These are phyloP conservation scores for Mrakia frigida DNA, from an alignment of 768 basidiomycete species.

Conservation along the genomic window DNA sequence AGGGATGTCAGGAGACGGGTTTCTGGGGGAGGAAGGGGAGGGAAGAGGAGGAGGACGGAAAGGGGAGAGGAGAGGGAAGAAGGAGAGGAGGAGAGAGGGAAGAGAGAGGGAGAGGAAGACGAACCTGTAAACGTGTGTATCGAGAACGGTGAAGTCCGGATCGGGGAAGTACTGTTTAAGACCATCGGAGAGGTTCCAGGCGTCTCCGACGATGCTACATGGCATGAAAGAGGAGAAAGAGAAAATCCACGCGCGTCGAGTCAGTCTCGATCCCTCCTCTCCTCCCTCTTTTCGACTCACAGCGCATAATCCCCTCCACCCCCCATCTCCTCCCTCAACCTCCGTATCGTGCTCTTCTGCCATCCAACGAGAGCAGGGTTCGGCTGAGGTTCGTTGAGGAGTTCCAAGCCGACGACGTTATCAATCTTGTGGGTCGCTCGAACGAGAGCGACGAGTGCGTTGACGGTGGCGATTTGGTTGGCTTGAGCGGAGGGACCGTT, in stretches of 20 bases:
- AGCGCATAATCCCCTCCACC: constrained; percentile 39
- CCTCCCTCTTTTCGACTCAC: constrained; percentile 40
- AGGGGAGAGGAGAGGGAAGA: neutral
- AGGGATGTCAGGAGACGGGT: no score
- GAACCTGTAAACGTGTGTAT: constrained; percentile 80
- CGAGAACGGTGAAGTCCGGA: constrained; percentile 59
- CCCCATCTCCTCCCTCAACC: constrained; percentile 46
- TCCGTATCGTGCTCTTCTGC: constrained; percentile 58
- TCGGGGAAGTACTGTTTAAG: constrained; percentile 39
- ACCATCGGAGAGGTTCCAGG: constrained; percentile 57
- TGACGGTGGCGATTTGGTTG: constrained; percentile 52
- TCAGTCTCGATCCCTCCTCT: neutral
- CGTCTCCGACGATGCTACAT: constrained; percentile 54
- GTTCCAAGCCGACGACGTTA: constrained; percentile 45
- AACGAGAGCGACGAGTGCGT: constrained; percentile 51
- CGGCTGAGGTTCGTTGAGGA: constrained; percentile 59
- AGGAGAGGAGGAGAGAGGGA: no score
- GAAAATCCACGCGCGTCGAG: neutral
- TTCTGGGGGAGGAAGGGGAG: no score
- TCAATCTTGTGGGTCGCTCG: constrained; percentile 33
- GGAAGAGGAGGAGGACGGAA: no score
- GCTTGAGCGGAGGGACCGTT: constrained; percentile 44
- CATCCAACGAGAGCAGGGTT: constrained; percentile 54
- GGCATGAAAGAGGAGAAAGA: neutral
- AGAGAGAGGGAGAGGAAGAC: constrained; percentile 47